Base-by-base conservation (phyloP, 75 land plant species). In the Cupressus sempervirens region DNA sequence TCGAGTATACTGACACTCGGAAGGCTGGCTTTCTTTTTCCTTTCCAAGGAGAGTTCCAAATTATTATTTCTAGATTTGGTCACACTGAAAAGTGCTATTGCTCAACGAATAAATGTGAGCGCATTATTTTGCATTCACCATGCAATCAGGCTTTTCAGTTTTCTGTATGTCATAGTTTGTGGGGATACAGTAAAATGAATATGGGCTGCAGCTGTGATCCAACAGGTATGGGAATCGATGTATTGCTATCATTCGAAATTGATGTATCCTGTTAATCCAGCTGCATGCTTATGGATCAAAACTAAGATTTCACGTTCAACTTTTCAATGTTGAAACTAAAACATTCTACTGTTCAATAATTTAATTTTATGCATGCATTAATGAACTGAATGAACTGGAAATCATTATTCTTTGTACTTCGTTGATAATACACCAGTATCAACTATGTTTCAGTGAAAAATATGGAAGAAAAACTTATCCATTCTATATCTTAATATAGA, bases 1-100 rank as follows among this genome's bases (percentile, higher is more conserved):
- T 62, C 97, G 99, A 80, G 94, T 93, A 16, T 98, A 98, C 82
- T 98, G 90, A 93, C 32, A 30, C 26, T 82, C 35, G 2, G 74
- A 72, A 32, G 32, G 13, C 74, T 32, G 74, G 32, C 35, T 72
- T 32, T 72, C 35, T 72, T 13, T 29, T 30, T 72, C 32, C 74
- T 30, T 32, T 32, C 36, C 74, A 72, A 7, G 30, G 74, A 72
- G 35, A 72, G 35, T 72, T 72, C 35, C 15, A 13, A 72, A 72
- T 72, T 35, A 34, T 72, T 32, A 29, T 12, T 32, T 72, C 14
- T 14, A 72, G 74, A 30, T 72, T 32, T 72, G 34, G 32, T 32
- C 26, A 12, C 14, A 72, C 32, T 32, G 32, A 23, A 30, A 70
- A 30, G 74, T 72, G 74, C 36, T 30, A 0, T 72, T 72, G 35